Conservation (phyloP, 2,329 filamentous ascomycete species). For the Plectosphaerella cucumerina region DNA sequence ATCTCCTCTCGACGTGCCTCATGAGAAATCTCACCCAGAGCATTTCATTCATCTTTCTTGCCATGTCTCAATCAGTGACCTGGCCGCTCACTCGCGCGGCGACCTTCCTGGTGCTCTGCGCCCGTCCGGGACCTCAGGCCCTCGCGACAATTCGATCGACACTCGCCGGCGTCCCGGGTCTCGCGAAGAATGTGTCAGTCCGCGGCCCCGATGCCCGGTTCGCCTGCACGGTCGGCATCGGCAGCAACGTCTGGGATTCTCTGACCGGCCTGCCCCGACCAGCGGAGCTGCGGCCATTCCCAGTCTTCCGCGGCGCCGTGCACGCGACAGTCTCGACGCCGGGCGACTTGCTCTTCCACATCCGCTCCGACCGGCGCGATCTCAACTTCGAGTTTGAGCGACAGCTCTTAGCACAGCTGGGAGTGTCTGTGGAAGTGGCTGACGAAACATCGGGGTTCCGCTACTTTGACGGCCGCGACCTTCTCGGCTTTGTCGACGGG, state of each 20-base stretch:
- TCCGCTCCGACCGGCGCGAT: constrained; percentile 51
- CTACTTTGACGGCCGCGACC: constrained; percentile 55
- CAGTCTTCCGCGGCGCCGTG: constrained; percentile 36
- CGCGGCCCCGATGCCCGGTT: constrained; percentile 42
- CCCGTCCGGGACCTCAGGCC: constrained; percentile 27
- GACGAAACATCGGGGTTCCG: constrained; percentile 55
- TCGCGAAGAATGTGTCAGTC: constrained; percentile 50
- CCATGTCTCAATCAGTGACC: too few relatives aligned
- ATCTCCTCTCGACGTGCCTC: too few relatives aligned
- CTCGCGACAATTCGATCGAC: constrained; percentile 36
- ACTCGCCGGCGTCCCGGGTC: constrained; percentile 36
- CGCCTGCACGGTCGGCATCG: constrained; percentile 51
- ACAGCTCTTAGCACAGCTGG: constrained; percentile 45
- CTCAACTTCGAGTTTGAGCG: constrained; percentile 56
- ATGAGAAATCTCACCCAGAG: too few relatives aligned
- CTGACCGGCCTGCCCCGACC: constrained; percentile 40
- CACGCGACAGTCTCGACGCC: constrained; percentile 52
- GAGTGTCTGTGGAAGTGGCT: constrained; percentile 39
- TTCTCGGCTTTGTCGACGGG: constrained; percentile 57
- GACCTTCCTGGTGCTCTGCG: constrained; percentile 48
- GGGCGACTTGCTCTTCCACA: constrained; percentile 55
- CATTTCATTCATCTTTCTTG: too few relatives aligned
- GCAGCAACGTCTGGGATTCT: constrained; percentile 45
- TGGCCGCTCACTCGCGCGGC: constrained; percentile 21
- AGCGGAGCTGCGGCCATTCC: constrained; percentile 47